These are phyloP conservation scores for Tricholoma sp. DNA, from an alignment of 768 basidiomycete genomes.

Conservation along the genomic window DNA sequence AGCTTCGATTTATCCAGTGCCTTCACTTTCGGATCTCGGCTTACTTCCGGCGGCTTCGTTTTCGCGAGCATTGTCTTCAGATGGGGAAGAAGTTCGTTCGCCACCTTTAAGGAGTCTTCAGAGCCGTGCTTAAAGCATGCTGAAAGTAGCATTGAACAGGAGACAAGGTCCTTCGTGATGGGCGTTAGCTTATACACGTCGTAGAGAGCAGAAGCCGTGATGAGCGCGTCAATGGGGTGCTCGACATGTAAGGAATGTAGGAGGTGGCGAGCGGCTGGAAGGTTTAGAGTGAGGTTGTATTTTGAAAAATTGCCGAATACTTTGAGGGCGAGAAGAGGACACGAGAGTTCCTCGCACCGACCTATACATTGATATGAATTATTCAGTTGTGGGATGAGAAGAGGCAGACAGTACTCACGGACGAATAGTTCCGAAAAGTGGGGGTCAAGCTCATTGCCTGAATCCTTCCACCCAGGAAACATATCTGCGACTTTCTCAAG, in stretches of 20 bases:
- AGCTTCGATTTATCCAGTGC: constrained; percentile 14
- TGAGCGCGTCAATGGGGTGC: constrained; percentile 41
- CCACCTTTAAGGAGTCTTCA: constrained; percentile 34
- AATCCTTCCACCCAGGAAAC: constrained; percentile 48
- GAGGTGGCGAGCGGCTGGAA: constrained; percentile 49
- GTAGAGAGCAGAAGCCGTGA: constrained; percentile 51
- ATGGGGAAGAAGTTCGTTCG: constrained; percentile 35
- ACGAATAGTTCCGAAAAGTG: constrained; percentile 44
- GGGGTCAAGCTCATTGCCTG: constrained; percentile 32
- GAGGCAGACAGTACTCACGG: constrained; percentile 34
- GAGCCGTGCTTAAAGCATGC: constrained; percentile 48
- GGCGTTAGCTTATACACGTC: constrained; percentile 49
- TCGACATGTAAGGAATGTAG: constrained; percentile 49
- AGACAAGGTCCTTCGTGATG: constrained; percentile 49
- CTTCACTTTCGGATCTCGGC: constrained; percentile 3
- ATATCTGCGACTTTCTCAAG: constrained; percentile 39
- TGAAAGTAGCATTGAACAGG: constrained; percentile 50
- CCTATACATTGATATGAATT: constrained; percentile 27
- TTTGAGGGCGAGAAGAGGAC: constrained; percentile 51
- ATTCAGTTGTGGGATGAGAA: neutral
- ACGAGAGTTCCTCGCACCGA: constrained; percentile 55
- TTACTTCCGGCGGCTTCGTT: constrained; percentile 7
- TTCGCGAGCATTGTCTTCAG: constrained; percentile 27
- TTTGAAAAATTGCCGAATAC: constrained; percentile 60
- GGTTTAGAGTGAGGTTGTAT: constrained; percentile 50